Evolutionary conservation across 768 basidiomycete genomes (phyloP), one percentile per base, ranked within the genome.

Genomic region (Rhodotorula taiwanensis): DNA sequence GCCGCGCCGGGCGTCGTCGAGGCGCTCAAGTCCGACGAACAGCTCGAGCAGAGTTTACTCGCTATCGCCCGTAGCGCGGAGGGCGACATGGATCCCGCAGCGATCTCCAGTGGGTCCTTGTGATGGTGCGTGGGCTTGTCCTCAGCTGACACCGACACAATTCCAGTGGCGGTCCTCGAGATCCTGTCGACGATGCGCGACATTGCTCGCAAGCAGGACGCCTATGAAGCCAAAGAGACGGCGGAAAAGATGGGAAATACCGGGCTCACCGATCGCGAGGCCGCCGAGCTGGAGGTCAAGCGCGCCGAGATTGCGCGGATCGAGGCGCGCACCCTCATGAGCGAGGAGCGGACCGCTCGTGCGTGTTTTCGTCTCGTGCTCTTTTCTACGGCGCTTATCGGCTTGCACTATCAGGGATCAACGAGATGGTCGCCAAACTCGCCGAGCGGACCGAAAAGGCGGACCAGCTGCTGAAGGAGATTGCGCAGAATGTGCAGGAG

Each of bases 151-250:
- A n/a, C n/a, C n/a, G n/a, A n/a, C n/a, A n/a, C n/a, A n/a, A n/a
- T n/a, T n/a, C n/a, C n/a, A 63, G 62, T 58, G 14, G 62, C 62
- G 25, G 55, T 63, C 28, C 52, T 63, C 31, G 66, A 67, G 44
- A 67, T 62, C 31, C 61, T 62, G 2, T 39, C 59, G 25, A 50
- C 48, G 3, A 50, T 56, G 61, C 52, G 54, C 16, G 60, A 67
- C 9, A 30, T 67, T 6, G 16, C 25, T 10, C 30, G 20, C 16
- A 55, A 60, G 42, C 66, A 59, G 51, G 54, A n/a, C 4, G 58
- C 44, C 5, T 42, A 60, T 31, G 62, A 62, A 28, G 21, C 23
- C 27, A 44, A n/a, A 18, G 28, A 41, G 28, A 23, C 42, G 30
- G 53, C 56, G 8, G 54, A 55, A 30, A 23, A n/a, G 18, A 44